These are phyloP conservation scores for Pythium dissimile DNA, from an alignment of 352 stramenopile species.

Conservation along the genomic window DNA sequence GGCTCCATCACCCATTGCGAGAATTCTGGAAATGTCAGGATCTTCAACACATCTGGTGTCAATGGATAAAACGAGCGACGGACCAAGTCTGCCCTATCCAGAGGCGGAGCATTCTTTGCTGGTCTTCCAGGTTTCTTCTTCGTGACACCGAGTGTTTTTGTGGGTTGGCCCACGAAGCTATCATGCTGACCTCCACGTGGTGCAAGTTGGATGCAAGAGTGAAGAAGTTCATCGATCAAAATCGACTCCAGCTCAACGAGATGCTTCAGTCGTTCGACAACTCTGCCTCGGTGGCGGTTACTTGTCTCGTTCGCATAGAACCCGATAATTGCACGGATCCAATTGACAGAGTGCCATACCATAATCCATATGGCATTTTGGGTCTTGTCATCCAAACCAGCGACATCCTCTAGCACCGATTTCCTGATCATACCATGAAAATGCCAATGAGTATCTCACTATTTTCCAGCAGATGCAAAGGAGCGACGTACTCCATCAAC, in stretches of 20 bases:
- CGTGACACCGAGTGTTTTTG: background rate
- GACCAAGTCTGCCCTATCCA: constrained; percentile 22
- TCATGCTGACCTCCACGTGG: constrained; percentile 20
- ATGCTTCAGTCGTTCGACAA: constrained; percentile 42
- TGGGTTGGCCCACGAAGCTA: background rate
- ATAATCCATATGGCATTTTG: constrained; percentile 43
- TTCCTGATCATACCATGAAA: constrained; percentile 16
- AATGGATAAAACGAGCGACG: constrained; percentile 31
- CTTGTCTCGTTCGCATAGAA: constrained; percentile 40
- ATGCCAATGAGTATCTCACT: background rate
- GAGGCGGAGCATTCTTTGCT: constrained; percentile 4
- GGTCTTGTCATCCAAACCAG: constrained; percentile 24
- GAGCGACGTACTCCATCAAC: constrained; percentile 50
- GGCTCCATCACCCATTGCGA: background rate
- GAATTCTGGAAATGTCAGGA: constrained; percentile 23
- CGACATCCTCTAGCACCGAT: constrained; percentile 42
- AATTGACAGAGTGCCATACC: constrained; percentile 60
- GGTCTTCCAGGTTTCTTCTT: constrained; percentile 30
- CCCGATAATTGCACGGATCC: constrained; percentile 56
- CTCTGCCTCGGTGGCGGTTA: constrained; percentile 31
- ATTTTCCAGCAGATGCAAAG: background rate
- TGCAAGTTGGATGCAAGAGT: constrained; percentile 25
- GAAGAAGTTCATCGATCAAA: constrained; percentile 33
- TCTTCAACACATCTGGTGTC: constrained; percentile 29
- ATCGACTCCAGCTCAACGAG: constrained; percentile 37